These are phyloP conservation scores for Mortierella sp. DNA, from an alignment of 371 early-diverging fungal genomes.

Conservation along the genomic window DNA sequence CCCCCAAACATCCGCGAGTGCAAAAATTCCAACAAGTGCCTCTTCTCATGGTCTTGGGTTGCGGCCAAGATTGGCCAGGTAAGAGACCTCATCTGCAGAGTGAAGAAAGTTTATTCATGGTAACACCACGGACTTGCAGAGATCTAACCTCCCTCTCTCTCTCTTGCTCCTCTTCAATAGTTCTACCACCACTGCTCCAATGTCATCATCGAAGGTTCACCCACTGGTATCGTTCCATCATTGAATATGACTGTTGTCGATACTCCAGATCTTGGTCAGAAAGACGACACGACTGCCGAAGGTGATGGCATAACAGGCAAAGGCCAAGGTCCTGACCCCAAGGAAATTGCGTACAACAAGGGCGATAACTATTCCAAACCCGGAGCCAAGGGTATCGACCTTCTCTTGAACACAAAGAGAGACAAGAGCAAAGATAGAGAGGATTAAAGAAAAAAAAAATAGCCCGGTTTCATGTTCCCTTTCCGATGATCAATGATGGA, in stretches of 20 bases:
- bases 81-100: background rate
- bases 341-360: conserved; percentile 10
- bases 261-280: conserved; percentile 9
- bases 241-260: conserved; percentile 46
- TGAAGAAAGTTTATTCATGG: background rate
- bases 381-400: conserved; percentile 23
- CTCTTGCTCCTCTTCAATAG: background rate
- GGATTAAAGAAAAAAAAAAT: too few species aligned
- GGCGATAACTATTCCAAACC: conserved; percentile 27
- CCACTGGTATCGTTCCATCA: conserved; percentile 17
- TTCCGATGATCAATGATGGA: too few species aligned
- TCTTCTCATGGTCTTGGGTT: conserved; percentile 47
- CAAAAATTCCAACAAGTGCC: conserved; percentile 35
- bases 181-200: conserved; percentile 54
- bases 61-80: conserved; percentile 32
- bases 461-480: too few species aligned
- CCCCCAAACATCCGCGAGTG: conserved; percentile 45
- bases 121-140: too few species aligned
- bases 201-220: conserved; percentile 18
- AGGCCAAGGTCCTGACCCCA: conserved; percentile 18
- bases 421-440: too few species aligned
- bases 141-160: background rate
- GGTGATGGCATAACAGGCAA: conserved; percentile 22
- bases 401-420: too few species aligned
- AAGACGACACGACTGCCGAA: conserved; percentile 10